Base-by-base conservation (phyloP, 1,284 basidiomycete genomes). In the Cutaneotrichosporon sp. region DNA sequence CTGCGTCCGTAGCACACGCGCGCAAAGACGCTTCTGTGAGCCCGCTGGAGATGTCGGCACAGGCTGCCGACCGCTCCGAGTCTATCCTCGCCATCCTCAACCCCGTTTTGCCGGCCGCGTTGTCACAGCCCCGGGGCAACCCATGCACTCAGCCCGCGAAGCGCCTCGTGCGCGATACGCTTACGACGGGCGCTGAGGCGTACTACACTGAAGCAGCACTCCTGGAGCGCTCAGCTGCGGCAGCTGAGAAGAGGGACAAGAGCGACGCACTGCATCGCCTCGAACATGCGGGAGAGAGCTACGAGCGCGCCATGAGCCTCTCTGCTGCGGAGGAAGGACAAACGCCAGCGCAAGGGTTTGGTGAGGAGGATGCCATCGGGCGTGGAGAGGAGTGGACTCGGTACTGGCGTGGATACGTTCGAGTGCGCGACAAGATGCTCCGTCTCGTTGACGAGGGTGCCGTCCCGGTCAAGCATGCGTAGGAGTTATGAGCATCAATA, bases 1-100 rank as follows among this genome's bases (percentile, higher is more conserved):
- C 82, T 14, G 86, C 86, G 0, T 86, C 88, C 65, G 86, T 90
- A 8, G 71, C 81, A 5, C 80, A 86, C 63, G 86, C 84, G 6
- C 57, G 31, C 14, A 77, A 79, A 37, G 75, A 44, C 76, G 32
- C 72, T 72, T 16, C 75, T 79, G 29, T 61, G 72, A 5, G 60
- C 71, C 27, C 84, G 0, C 73, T 87, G 26, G 79, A 82, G 52
- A 80, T 81, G 71, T 74, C 87, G 25, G 75, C 75, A 3, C 75
- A 77, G 16, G 84, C 87, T 2, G 82, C 84, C 3, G 78, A 82
- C 56, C 81, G 81, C 6, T 83, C 87, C 1, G 86, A 88, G 64
- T 78, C 79, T 26, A 81, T 88, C 43, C 82, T 83, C 5, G 71
- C 78, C 25, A 73, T 75, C 4, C 76, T 90, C 42, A 79, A 80